Evolutionary conservation across 495 filamentous ascomycete genomes (phyloP), one percentile per base, ranked within the genome.

Genomic region (Amphirosellinia nigrospora): DNA sequence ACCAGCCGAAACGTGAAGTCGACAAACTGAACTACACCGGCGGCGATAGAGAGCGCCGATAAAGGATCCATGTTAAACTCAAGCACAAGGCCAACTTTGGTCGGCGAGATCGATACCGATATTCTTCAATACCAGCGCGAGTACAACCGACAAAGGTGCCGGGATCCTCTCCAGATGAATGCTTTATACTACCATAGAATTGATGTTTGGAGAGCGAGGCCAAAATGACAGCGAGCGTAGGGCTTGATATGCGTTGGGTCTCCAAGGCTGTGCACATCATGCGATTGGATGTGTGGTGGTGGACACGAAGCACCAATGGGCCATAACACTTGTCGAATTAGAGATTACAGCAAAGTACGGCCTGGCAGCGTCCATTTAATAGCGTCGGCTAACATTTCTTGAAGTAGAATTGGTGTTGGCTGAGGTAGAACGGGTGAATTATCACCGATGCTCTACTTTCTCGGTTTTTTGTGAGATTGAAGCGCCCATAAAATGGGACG

Each of bases 11-110:
- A 61, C 15, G 67, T 39, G 46, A 71, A 72, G 59, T 70, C 71
- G 9, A 70, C 43, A 32, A 72, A 72, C 30, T 72, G 68, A 39
- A 72, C 68, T 19, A 72, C 68, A 23, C 50, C 68, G 15, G 71
- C 59, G 11, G 71, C 71, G 16, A 72, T 21, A 34, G 55, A 59
- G 28, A 72, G 38, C 5, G 71, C 67, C 10, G 56, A 48, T 10
- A 72, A 19, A 39, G 68, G 70, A 41, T 72, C 67, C 58, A 72
- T 72, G 36, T 28, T 36, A 19, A 2, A n/a, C 30, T n/a, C 19
- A 16, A 32, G 3, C n/a, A 62, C 30, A n/a, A 4, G 36, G n/a
- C 36, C 19, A 16, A 28, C 4, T 21, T 15, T 45, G n/a, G 34
- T 15, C 19, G 10, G 50, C 10, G 50, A 26, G 28, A 13, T 26